Evolutionary conservation across 2,329 filamentous ascomycete genomes (phyloP).

Genomic region (Ambrosiella xylebori): DNA sequence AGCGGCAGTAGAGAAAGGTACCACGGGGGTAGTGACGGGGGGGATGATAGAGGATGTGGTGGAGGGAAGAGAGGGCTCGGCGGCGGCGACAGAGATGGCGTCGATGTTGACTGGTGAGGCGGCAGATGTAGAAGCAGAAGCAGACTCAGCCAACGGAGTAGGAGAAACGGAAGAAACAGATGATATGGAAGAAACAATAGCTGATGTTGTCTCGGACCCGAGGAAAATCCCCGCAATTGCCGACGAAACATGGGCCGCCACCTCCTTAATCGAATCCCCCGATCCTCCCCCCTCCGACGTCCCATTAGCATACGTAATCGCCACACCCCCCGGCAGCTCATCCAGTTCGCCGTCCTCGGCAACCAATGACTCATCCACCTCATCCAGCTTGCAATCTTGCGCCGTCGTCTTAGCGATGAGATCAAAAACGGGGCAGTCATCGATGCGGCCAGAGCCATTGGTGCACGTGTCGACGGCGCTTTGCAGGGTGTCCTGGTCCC

Average conservation of each 20-base stretch:
- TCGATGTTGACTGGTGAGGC: not conserved
- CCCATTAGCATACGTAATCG: slow-evolving; percentile 23
- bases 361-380: slow-evolving; percentile 30
- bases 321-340: slow-evolving; percentile 48
- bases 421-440: slow-evolving; percentile 60
- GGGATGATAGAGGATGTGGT: not conserved
- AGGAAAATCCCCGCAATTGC: not conserved
- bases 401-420: slow-evolving; percentile 44
- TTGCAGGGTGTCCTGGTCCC: slow-evolving; percentile 53
- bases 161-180: slow-evolving; percentile 11
- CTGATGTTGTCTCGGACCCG: slow-evolving; percentile 1
- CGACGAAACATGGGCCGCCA: not conserved
- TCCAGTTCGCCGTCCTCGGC: slow-evolving; percentile 35
- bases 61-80: not conserved
- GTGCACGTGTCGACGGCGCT: slow-evolving; percentile 60
- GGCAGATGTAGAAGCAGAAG: not conserved
- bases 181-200: slow-evolving; percentile 6
- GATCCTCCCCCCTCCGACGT: slow-evolving; percentile 3
- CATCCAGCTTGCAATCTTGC: slow-evolving; percentile 42
- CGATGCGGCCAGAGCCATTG: slow-evolving; percentile 46
- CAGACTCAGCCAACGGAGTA: not conserved
- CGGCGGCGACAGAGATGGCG: not conserved
- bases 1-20: slow-evolving; percentile 5
- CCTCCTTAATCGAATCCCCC: not conserved
- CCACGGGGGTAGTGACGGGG: slow-evolving; percentile 2